Evolutionary conservation across 805 yeast species (phyloP).

Genomic region (Huiozyma naganishii): DNA sequence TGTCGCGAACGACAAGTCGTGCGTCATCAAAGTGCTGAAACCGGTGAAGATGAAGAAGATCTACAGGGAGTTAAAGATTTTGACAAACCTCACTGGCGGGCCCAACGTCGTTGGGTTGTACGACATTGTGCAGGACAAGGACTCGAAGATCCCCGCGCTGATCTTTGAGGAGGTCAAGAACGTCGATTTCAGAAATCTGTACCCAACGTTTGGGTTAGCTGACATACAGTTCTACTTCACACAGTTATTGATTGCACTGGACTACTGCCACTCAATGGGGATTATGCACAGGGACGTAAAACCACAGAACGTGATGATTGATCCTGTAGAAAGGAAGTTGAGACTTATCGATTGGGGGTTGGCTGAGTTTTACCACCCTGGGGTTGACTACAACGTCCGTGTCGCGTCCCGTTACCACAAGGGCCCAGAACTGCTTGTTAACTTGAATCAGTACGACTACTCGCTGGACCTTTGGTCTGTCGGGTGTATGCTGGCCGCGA

Average conservation of each 20-base stretch:
- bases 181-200: slow-evolving; percentile 75
- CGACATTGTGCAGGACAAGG: slow-evolving; percentile 83
- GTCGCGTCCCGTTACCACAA: slow-evolving; percentile 88
- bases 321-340: slow-evolving; percentile 50
- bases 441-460: slow-evolving; percentile 75
- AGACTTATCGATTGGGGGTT: slow-evolving; percentile 90
- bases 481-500: slow-evolving; percentile 86
- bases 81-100: slow-evolving; percentile 77
- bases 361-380: slow-evolving; percentile 87
- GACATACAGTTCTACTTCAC: slow-evolving; percentile 79
- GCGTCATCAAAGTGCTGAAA: slow-evolving; percentile 84
- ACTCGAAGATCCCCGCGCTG: slow-evolving; percentile 76
- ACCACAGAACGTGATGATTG: slow-evolving; percentile 91
- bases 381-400: slow-evolving; percentile 80
- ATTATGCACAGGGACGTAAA: slow-evolving; percentile 92
- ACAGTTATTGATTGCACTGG: slow-evolving; percentile 72
- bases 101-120: slow-evolving; percentile 65
- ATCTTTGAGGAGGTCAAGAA: slow-evolving; percentile 80
- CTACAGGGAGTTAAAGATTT: slow-evolving; percentile 78
- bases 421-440: slow-evolving; percentile 83
- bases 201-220: slow-evolving; percentile 63
- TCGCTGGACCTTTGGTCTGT: slow-evolving; percentile 84
- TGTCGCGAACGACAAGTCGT: slow-evolving; percentile 44
- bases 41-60: slow-evolving; percentile 92
- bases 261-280: slow-evolving; percentile 86